These are phyloP conservation scores for Malus hybrid DNA, from an alignment of 331 rosid genomes.

Conservation along the genomic window DNA sequence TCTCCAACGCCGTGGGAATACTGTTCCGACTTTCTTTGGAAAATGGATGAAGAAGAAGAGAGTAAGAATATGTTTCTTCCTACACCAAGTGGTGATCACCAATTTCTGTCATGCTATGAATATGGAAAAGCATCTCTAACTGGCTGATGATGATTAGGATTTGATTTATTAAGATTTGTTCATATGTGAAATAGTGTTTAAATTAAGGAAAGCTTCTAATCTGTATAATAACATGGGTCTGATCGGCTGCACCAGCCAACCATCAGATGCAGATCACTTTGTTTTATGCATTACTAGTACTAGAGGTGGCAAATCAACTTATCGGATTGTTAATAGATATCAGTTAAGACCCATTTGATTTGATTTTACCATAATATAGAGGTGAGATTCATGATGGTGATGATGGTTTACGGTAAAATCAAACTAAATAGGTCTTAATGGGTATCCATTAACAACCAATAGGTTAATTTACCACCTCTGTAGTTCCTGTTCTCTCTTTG, in stretches of 20 bases:
- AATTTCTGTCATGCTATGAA: constrained; percentile 34
- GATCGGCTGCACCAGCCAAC: constrained; percentile 20
- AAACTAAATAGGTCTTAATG: too few species aligned
- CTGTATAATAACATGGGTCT: constrained; percentile 26
- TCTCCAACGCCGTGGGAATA: constrained; percentile 48
- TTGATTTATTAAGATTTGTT: constrained; percentile 45
- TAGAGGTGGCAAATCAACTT: too few species aligned
- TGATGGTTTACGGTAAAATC: too few species aligned
- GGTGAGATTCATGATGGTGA: too few species aligned
- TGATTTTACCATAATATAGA: too few species aligned
- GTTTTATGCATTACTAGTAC: constrained; percentile 11
- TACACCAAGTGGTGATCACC: constrained; percentile 17
- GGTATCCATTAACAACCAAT: too few species aligned
- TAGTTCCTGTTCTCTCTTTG: constrained; percentile 19
- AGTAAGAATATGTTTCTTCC: constrained; percentile 48
- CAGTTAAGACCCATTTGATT: too few species aligned
- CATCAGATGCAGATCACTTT: constrained; percentile 29
- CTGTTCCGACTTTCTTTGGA: constrained; percentile 53
- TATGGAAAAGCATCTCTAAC: constrained; percentile 36
- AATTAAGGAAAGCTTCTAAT: constrained; percentile 24
- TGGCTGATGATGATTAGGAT: constrained; percentile 31
- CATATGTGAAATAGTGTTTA: constrained; percentile 28
- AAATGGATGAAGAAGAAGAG: constrained; percentile 57
- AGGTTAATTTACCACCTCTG: too few species aligned
- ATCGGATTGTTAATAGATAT: too few species aligned